Conservation (phyloP, 805 yeast species). For the Ogataea zsoltii region DNA sequence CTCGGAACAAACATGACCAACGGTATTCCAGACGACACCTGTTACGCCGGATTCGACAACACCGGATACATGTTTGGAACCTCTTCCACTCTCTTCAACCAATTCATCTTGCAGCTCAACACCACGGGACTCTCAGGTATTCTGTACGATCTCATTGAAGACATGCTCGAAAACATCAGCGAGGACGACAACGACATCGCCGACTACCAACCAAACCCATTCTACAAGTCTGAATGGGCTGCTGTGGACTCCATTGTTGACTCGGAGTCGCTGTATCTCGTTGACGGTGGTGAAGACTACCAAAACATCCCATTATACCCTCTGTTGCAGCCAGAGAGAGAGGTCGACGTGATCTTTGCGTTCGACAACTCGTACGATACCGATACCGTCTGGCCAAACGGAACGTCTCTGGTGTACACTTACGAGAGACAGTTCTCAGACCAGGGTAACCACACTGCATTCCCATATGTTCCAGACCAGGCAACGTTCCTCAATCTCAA, state of each 20-base stretch:
- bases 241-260: slow-evolving; percentile 38
- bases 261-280: slow-evolving; percentile 51
- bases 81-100: slow-evolving; percentile 78
- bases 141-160: slow-evolving; percentile 44
- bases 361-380: slow-evolving; percentile 71
- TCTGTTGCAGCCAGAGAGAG: slow-evolving; percentile 59
- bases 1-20: slow-evolving; percentile 64
- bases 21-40: slow-evolving; percentile 55
- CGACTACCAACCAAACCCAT: slow-evolving; percentile 73
- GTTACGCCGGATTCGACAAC: slow-evolving; percentile 74
- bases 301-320: slow-evolving; percentile 74
- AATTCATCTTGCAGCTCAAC: slow-evolving; percentile 58
- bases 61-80: slow-evolving; percentile 83
- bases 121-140: slow-evolving; percentile 50
- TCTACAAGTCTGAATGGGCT: slow-evolving; percentile 45
- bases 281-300: slow-evolving; percentile 79
- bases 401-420: slow-evolving; percentile 56
- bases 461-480: slow-evolving; percentile 79
- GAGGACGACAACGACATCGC: slow-evolving; percentile 65
- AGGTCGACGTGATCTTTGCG: slow-evolving; percentile 65
- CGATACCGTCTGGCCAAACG: slow-evolving; percentile 62
- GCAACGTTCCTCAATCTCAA: slow-evolving; percentile 59
- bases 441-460: slow-evolving; percentile 59
- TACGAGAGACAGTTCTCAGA: slow-evolving; percentile 57
- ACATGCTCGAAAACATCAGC: slow-evolving; percentile 43